Conservation (phyloP, 352 stramenopile genomes). For the Pythium pectinolyticum region DNA sequence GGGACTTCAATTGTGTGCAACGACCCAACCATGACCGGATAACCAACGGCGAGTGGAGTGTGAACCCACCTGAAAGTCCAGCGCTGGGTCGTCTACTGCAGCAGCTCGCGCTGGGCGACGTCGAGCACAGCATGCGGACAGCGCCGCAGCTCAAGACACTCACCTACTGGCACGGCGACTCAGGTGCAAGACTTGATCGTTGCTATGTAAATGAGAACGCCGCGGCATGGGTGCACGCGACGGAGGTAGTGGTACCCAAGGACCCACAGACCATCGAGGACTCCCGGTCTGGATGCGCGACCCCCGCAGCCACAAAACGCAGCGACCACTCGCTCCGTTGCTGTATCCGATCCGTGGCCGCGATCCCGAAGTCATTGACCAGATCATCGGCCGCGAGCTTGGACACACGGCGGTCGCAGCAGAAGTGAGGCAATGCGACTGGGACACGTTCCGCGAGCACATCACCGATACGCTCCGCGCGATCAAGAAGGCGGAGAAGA, state of each 20-base stretch:
- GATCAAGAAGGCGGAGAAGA: neutral
- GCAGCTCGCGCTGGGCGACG: no score
- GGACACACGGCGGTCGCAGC: no score
- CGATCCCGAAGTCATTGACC: neutral
- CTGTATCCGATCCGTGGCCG: neutral
- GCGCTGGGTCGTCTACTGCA: no score
- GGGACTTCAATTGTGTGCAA: neutral
- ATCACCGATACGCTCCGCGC: no score
- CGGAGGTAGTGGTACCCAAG: neutral
- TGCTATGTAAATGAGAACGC: neutral
- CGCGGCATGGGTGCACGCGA: no score
- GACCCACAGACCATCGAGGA: neutral
- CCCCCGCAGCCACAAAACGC: neutral
- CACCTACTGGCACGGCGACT: conserved; percentile 3
- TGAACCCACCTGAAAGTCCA: neutral
- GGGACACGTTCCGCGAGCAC: no score
- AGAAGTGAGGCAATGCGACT: no score
- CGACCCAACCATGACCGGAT: neutral
- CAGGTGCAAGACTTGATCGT: neutral
- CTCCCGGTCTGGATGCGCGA: neutral
- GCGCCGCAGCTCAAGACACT: no score
- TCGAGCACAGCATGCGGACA: no score
- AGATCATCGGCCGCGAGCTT: no score
- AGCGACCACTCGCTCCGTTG: neutral
- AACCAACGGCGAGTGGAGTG: neutral